Percentiles rank a stretch among this genome's conserved stretches.
Evolutionary conservation across 2,329 filamentous ascomycete species (phyloP).

Genomic region (Aspergillus sp.): DNA sequence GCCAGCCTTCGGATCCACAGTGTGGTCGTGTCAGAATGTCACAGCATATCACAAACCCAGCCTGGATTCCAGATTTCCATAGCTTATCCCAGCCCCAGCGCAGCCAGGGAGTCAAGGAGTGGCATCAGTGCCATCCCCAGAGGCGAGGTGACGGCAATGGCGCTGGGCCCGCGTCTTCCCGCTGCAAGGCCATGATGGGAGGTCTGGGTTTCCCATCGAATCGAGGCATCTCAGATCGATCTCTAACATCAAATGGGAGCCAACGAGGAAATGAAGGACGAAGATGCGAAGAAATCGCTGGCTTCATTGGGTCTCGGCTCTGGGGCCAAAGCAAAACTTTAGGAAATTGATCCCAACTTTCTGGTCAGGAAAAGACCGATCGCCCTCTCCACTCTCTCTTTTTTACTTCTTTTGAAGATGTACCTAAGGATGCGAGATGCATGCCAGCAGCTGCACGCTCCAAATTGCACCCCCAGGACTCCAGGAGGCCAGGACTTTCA

Average conservation of each 20-base stretch:
- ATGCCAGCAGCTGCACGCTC: neutral
- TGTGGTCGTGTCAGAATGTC: constrained; percentile 13
- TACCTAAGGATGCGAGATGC: neutral
- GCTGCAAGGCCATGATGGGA: constrained; percentile 1
- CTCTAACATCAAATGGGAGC: neutral
- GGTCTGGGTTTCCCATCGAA: neutral
- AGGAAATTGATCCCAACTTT: constrained; percentile 13
- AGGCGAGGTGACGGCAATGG: constrained; percentile 1
- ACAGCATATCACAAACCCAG: neutral
- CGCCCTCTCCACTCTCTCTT: constrained; percentile 11
- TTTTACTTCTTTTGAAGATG: neutral
- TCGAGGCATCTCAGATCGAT: neutral
- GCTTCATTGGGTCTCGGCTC: constrained; percentile 8
- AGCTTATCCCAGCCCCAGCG: neutral
- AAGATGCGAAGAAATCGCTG: neutral
- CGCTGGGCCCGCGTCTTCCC: constrained; percentile 1
- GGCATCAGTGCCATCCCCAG: neutral
- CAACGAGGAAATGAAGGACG: neutral
- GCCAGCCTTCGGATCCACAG: neutral
- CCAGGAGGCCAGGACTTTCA: neutral
- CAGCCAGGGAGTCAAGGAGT: neutral
- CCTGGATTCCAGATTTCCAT: neutral
- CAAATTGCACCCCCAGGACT: neutral
- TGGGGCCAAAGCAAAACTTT: constrained; percentile 4
- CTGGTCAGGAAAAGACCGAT: constrained; percentile 21